Base-by-base conservation (phyloP, 768 basidiomycete genomes). In the Suillus sp. region DNA sequence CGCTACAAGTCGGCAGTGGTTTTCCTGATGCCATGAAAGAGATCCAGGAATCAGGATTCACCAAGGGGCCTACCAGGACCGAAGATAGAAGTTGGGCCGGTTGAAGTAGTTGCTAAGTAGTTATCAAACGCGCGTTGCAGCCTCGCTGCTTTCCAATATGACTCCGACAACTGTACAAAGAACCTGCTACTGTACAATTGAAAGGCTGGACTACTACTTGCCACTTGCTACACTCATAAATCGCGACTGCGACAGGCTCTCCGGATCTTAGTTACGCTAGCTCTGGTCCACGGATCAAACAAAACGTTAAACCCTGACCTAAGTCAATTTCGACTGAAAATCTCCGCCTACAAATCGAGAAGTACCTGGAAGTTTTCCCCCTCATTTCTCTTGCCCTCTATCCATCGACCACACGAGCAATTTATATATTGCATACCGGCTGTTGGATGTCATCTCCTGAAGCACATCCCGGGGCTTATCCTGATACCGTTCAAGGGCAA, bases 41-140 rank as follows among this genome's bases (percentile, higher is more conserved):
- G 32, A 34, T 8, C 32, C 32, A 34, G 32, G 32, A 34, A 7
- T 1, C 32, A 34, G 32, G 40, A 42, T 42, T 18, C 40, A 42
- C 40, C 40, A 42, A 18, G 13, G 4, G 38, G 13, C 38, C 14
- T 34, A 8, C 32, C 32, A 34, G 38, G 13, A 18, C 38, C 38
- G 40, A 42, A 42, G 42, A 42, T 43, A 43, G 42, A 43, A 43
- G 42, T n/a, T 20, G 9, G 45, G 45, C 45, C 11, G 45, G 22
- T n/a, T 45, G 11, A 47, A 22, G 22, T 47, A 47, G 22, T 45
- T n/a, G 10, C n/a, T 13, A 22, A n/a, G 43, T 45, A 45, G 50
- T 51, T 18, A 50, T 50, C 51, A n/a, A 55, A 35, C 34, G 54
- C 54, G 34, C 54, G 34, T 55, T 55, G 54, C n/a, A 55, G 54